Evolutionary conservation across 768 basidiomycete genomes (phyloP), one percentile per base, ranked within the genome.

Genomic region (Amanita subjunquillea): DNA sequence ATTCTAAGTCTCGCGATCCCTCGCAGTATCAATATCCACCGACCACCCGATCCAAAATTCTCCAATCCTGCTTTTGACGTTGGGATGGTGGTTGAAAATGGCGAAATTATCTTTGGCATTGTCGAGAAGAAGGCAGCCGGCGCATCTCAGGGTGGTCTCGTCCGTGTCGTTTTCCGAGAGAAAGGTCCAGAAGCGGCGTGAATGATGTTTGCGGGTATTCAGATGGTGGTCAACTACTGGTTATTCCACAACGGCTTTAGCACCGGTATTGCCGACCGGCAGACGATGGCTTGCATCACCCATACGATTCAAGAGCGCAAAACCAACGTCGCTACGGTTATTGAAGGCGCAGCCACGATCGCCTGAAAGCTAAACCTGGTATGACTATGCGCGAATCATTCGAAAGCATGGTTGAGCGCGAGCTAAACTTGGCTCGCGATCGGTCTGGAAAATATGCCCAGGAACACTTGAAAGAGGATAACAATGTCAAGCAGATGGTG

Each of bases 41-140:
- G 91, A 20, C 76, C 81, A 4, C 80, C 91, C 1, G 88, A 91
- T 49, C 83, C 86, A 0, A 84, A 85, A 58, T 83, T 82, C 1
- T 76, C 80, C 0, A 85, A 85, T 62, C 92, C 93, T 3, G 80
- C 89, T 3, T 81, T 85, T 58, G 96, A 98, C 63, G 91, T 95
- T 56, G 94, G 94, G 47, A 89, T 98, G 69, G 74, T 93, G 69
- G 85, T 98, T 60, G 96, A 99, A 66, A 93, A 99, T 57, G 96
- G 96, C 12, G 92, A 98, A 66, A 77, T 99, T 55, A 76, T 98
- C 20, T 96, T 85, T 61, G 95, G 96, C 23, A 87, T 93, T 55
- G 88, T 99, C 45, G 89, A 95, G 72, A 99, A 99, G 76, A 94
- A 96, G 72, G 96, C 93, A 17, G 95, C 96, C 38, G 96, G 96